Base-by-base conservation (phyloP, 1,284 basidiomycete species). In the Puccinia coronata region DNA sequence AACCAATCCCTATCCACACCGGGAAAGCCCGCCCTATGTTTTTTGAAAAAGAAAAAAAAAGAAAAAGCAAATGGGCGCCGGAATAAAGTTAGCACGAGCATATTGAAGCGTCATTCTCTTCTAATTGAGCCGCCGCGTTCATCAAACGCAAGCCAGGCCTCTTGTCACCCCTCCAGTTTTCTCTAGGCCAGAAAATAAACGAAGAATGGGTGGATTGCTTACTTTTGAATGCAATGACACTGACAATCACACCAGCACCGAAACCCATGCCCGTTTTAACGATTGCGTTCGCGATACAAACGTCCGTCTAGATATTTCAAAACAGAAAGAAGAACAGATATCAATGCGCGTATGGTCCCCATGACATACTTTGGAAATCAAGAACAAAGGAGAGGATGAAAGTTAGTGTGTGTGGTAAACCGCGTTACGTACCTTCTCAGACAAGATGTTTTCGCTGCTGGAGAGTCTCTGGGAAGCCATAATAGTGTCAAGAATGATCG, bases 261-360 rank as follows among this genome's bases (percentile, higher is more conserved):
- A 86, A 85, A n/a, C 86, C 86, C 77, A 86, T 85, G 70, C 85
- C 86, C 16, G 85, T 86, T 83, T 86, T 86, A 78, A 86, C 85
- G 76, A 86, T 85, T 61, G 85, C 84, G 83, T 86, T 86, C 82
- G 85, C 85, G 79, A 86, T 84, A 83, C 86, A 86, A 36, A 86
- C 83, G 82, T 86, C 86, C 34, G 85, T 86, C 77, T 80, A 28
- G 43, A 55, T n/a, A 5, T 16, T 14, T 23, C 39, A 59, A 36
- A 63, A 63, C 28, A 67, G n/a, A 43, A 41, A 55, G 16, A 41
- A 51, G 5, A 14, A 41, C 34, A 55, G 34, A 28, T 25, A 14
- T 43, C 34, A 47, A 34, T 41, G 1, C 39, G 1, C 61, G 18
- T 36, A n/a, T n/a, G n/a, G n/a, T n/a, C n/a, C n/a, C n/a, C n/a